These are phyloP conservation scores for Carex littledalei DNA, from an alignment of 176 grass and related monocot genomes.

Conservation along the genomic window DNA sequence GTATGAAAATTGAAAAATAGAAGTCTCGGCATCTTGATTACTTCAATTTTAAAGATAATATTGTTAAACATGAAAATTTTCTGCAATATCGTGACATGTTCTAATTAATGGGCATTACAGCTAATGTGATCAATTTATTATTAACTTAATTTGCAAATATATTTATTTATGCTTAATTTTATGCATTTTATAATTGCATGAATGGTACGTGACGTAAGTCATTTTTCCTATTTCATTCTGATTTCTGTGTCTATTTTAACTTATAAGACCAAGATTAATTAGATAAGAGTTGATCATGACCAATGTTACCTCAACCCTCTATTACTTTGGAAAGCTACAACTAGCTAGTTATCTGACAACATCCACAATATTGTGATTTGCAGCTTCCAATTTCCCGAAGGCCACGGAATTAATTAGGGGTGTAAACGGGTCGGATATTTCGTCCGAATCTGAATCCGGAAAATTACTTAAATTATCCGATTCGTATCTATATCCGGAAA, in stretches of 20 bases:
- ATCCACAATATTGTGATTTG: slow-evolving; percentile 1
- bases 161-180: background rate
- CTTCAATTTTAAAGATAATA: background rate
- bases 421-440: too few species aligned
- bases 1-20: background rate
- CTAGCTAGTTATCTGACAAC: background rate
- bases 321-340: background rate
- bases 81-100: background rate
- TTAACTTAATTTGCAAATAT: background rate
- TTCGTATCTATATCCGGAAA: too few species aligned
- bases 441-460: too few species aligned
- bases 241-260: background rate
- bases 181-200: background rate
- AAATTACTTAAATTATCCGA: too few species aligned
- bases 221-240: background rate
- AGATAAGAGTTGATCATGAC: too few species aligned
- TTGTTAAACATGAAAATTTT: background rate
- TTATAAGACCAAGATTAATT: too few species aligned
- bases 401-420: background rate
- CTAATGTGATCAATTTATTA: background rate
- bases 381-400: background rate
- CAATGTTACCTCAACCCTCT: background rate
- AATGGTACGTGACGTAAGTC: background rate
- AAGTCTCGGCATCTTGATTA: background rate
- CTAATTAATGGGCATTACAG: background rate